Evolutionary conservation across 1,284 basidiomycete species (phyloP).

Genomic region (Trichosporon faecale): DNA sequence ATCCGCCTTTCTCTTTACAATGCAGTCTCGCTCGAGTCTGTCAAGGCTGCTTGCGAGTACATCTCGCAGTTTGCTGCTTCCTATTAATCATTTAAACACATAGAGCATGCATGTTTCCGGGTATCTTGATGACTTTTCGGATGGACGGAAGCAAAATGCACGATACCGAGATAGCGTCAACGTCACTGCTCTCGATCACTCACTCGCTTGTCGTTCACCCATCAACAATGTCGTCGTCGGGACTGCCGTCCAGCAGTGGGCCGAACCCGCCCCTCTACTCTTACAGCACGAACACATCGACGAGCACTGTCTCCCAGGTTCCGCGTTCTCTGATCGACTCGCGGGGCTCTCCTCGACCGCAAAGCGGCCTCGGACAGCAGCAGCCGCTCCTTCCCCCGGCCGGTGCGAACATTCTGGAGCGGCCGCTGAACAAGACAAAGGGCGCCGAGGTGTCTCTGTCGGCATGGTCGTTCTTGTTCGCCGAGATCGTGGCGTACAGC

Average conservation of each 20-base stretch:
- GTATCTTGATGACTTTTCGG: not conserved
- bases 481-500: slow-evolving; percentile 88
- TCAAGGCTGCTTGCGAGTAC: slow-evolving; percentile 54
- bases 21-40: slow-evolving; percentile 78
- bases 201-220: not conserved
- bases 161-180: not conserved
- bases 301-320: slow-evolving; percentile 17
- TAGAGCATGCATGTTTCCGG: not conserved
- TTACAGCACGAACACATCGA: slow-evolving; percentile 23
- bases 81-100: not conserved
- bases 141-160: not conserved
- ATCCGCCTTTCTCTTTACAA: slow-evolving; percentile 94
- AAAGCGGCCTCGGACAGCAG: slow-evolving; percentile 4
- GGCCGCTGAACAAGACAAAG: slow-evolving; percentile 76
- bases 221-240: slow-evolving; percentile 3
- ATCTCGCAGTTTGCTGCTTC: slow-evolving; percentile 42
- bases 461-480: slow-evolving; percentile 84
- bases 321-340: slow-evolving; percentile 18
- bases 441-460: slow-evolving; percentile 73
- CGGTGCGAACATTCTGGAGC: slow-evolving; percentile 62
- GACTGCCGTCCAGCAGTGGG: not conserved
- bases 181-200: not conserved
- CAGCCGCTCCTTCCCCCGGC: not conserved
- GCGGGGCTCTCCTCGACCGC: slow-evolving; percentile 13
- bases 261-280: slow-evolving; percentile 16